Conservation (phyloP, 1,284 basidiomycete species). For the Ceratobasidium sp. region DNA sequence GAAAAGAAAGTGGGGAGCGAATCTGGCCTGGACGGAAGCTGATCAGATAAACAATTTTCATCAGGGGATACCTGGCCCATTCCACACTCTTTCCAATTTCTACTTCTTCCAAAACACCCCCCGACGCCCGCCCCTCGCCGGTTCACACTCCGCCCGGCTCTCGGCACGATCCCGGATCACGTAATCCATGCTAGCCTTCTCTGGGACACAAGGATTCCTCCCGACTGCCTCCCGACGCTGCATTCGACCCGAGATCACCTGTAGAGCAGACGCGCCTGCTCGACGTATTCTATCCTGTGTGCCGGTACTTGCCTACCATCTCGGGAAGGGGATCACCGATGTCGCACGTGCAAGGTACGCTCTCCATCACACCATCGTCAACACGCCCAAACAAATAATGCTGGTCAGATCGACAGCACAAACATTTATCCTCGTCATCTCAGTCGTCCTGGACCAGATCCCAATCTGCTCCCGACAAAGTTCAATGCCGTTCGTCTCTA, state of each 20-base stretch:
- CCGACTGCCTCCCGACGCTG: neutral
- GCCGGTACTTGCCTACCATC: conserved; percentile 13
- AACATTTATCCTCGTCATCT: neutral
- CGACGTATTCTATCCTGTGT: conserved; percentile 11
- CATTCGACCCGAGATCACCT: neutral
- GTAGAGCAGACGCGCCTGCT: neutral
- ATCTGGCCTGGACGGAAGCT: conserved; percentile 32
- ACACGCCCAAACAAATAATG: neutral
- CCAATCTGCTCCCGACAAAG: too few relatives aligned
- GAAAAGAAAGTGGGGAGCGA: neutral
- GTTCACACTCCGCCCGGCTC: conserved; percentile 23
- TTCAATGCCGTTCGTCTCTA: too few relatives aligned
- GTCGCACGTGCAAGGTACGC: conserved; percentile 18
- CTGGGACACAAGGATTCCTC: neutral
- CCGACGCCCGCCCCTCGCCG: conserved; percentile 2
- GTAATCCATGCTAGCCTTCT: too few relatives aligned
- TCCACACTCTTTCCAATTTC: neutral
- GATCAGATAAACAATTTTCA: conserved; percentile 36
- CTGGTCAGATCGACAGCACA: neutral
- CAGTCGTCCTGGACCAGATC: too few relatives aligned
- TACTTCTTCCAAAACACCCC: neutral
- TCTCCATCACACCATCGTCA: neutral
- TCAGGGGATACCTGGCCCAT: conserved; percentile 1
- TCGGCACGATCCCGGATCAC: neutral
- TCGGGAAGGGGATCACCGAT: conserved; percentile 17